Evolutionary conservation across 495 filamentous ascomycete genomes (phyloP), one percentile per base, ranked within the genome.

Genomic region (Neurospora sp.): DNA sequence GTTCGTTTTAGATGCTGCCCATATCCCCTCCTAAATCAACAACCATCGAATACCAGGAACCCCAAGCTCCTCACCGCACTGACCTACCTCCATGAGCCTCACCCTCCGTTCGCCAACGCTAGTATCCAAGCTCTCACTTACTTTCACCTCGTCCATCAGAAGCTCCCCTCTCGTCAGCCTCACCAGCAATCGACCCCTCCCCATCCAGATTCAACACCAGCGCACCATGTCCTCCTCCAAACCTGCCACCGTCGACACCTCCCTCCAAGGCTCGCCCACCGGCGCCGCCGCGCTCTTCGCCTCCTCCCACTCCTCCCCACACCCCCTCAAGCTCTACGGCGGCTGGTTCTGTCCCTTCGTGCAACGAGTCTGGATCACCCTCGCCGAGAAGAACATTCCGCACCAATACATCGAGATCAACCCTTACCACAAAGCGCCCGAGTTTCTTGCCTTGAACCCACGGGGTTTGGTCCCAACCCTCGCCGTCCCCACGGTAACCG

Each of bases 331-430:
- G 72, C 78, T 86, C 18, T 85, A 86, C 78, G 84, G 81, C 42
- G 81, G 80, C 22, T 86, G 84, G 84, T 87, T 87, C 79, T 86
- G 85, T 76, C 85, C 85, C 20, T 86, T 86, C 74, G 86, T 92
- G 6, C 90, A 93, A 79, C 85, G 90, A 14, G 84, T 86, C 27
- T 93, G 89, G 88, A 86, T 90, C 72, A 86, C 88, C 14, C 83
- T 93, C 42, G 87, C 87, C 75, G 90, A 93, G 80, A 92, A 93
- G 76, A 72, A 83, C n/a, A 89, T 91, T 70, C 88, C 89, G 47
- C 89, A 93, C 77, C 86, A 92, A 77, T 93, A 91, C 79, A 85
- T 92, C 75, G 90, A 94, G 76, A 85, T 90, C 75, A 91, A 92
- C 77, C 91, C 91, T 6, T 92, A 92, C 85, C 80, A 87, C 78